Evolutionary conservation across 805 yeast genomes (phyloP).

Genomic region (Saccharomycopsis javanensis): DNA sequence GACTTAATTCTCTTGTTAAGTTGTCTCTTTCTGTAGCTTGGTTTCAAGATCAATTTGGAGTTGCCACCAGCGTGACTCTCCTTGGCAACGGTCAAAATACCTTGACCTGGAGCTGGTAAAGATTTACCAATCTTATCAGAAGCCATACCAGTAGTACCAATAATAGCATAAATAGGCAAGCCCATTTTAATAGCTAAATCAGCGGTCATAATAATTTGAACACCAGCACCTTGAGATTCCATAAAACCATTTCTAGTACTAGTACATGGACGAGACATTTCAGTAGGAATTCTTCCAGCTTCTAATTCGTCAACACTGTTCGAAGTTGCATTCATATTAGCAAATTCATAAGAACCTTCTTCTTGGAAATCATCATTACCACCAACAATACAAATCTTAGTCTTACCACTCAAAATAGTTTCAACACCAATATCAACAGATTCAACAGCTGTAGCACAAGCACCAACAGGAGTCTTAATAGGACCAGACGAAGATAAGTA

Average conservation of each 20-base stretch:
- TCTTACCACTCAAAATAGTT: conserved; percentile 86
- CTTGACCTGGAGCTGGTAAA: conserved; percentile 99
- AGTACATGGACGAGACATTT: conserved; percentile 98
- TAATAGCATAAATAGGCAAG: conserved; percentile 94
- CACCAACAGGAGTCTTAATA: conserved; percentile 98
- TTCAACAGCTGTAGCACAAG: conserved; percentile 98
- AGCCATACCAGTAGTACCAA: conserved; percentile 93
- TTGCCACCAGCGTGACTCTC: conserved; percentile 58
- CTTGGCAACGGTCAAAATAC: conserved; percentile 95
- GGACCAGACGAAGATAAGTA: conserved; percentile 96
- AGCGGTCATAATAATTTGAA: conserved; percentile 92
- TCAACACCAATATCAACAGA: conserved; percentile 95
- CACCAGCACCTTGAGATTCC: conserved; percentile 99
- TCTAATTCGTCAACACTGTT: conserved; percentile 80
- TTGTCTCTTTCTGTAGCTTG: conserved; percentile 91
- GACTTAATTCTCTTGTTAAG: conserved; percentile 71
- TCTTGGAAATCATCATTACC: conserved; percentile 99
- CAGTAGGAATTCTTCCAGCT: conserved; percentile 95
- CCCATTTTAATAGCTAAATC: conserved; percentile 95
- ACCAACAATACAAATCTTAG: conserved; percentile 94
- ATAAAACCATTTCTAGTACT: conserved; percentile 94
- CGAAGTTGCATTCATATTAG: conserved; percentile 97
- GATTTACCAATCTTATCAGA: conserved; percentile 98
- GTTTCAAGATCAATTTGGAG: conserved; percentile 56
- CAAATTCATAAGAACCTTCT: conserved; percentile 97